Conservation (phyloP, 1,284 basidiomycete genomes). For the Ustilago cynodontis region DNA sequence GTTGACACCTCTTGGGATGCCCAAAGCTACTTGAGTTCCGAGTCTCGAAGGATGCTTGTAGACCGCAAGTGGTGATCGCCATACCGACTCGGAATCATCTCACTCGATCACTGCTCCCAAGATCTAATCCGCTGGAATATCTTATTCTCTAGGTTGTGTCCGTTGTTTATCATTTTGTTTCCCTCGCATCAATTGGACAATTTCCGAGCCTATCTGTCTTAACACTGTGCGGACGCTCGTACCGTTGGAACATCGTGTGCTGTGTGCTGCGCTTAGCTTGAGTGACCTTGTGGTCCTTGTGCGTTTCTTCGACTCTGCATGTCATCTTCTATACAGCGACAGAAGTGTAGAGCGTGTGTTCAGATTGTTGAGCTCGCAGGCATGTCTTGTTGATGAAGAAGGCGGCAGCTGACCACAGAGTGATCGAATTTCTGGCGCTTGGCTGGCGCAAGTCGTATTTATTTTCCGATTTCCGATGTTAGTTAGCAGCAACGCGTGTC, state of each 20-base stretch:
- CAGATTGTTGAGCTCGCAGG: not conserved
- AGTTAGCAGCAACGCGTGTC: slow-evolving; percentile 40
- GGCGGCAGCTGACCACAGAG: slow-evolving; percentile 8
- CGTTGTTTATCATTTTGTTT: slow-evolving; percentile 1
- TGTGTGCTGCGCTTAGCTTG: not conserved
- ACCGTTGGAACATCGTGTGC: not conserved
- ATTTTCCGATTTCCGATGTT: slow-evolving; percentile 10
- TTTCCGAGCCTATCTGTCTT: not conserved
- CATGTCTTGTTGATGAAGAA: not conserved
- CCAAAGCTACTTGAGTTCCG: slow-evolving; percentile 48
- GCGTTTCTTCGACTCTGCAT: not conserved
- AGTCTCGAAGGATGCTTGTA: slow-evolving; percentile 49
- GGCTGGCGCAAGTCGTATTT: slow-evolving; percentile 6
- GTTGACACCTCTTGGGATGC: slow-evolving; percentile 42
- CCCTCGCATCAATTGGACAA: slow-evolving; percentile 24
- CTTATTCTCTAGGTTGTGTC: not conserved
- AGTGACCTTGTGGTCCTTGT: too few relatives aligned
- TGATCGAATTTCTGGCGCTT: slow-evolving; percentile 33
- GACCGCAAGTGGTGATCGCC: slow-evolving; percentile 47
- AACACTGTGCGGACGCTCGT: not conserved
- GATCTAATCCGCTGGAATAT: not conserved
- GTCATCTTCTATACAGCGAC: not conserved
- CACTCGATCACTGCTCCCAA: not conserved
- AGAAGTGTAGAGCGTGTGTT: not conserved
- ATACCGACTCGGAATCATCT: not conserved